Percentiles rank a stretch among this genome's conserved stretches.
phyloP scores from a whole-genome alignment of 1,139 yeast species.

The Hyphopichia pseudoburtonii region DNA sequence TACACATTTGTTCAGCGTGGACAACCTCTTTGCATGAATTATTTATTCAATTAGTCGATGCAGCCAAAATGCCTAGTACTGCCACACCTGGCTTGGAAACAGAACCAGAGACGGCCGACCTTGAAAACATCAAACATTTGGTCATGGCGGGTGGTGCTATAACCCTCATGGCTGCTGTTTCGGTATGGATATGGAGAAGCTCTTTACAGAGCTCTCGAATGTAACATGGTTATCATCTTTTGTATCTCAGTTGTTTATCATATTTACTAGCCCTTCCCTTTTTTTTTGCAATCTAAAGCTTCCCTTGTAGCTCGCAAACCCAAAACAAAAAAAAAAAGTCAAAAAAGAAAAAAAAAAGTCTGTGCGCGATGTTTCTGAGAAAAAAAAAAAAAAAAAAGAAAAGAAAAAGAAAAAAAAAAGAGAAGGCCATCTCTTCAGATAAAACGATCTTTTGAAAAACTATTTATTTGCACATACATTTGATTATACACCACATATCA shows the following conservation, averaged over 20 bases:
- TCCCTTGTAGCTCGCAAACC: too few relatives aligned
- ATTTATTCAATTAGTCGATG: constrained; percentile 84
- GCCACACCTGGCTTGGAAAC: constrained; percentile 83
- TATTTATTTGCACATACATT: not conserved
- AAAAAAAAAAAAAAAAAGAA: not conserved
- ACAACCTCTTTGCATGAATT: constrained; percentile 80
- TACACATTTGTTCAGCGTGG: constrained; percentile 91
- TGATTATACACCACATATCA: not conserved
- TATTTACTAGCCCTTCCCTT: too few relatives aligned
- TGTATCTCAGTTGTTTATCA: too few relatives aligned
- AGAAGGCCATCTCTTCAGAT: not conserved
- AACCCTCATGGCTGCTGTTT: constrained; percentile 58
- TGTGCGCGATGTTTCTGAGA: not conserved
- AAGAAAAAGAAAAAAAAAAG: not conserved
- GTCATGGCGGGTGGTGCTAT: constrained; percentile 67
- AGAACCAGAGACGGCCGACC: constrained; percentile 53
- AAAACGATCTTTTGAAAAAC: not conserved
- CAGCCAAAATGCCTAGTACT: constrained; percentile 73
- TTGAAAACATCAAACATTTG: constrained; percentile 47
- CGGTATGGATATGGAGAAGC: constrained; percentile 62
- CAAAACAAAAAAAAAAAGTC: not conserved
- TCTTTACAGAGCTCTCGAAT: constrained; percentile 27
- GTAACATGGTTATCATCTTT: not conserved
- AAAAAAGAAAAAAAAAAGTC: not conserved
- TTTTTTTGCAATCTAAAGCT: not conserved